These are phyloP conservation scores for Zychaea mexicana DNA, from an alignment of 371 early-diverging fungal species.

Conservation along the genomic window DNA sequence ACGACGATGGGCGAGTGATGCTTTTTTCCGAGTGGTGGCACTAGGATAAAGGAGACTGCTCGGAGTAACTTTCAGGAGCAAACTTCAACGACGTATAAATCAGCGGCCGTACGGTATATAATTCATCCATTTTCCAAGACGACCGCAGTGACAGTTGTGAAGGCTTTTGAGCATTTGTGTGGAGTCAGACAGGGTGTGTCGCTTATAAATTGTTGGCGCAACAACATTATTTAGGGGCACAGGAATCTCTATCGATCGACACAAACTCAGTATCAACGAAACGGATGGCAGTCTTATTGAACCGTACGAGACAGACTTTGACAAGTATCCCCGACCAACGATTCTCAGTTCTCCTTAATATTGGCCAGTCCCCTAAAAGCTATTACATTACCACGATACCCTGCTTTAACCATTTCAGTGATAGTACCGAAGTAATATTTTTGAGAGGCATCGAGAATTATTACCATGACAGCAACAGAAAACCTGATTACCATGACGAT, in stretches of 20 bases:
- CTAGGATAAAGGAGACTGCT: constrained; percentile 14
- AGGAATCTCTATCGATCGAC: constrained; percentile 37
- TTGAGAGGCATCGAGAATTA: too few species aligned
- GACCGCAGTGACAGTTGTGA: constrained; percentile 16
- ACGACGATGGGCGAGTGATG: constrained; percentile 46
- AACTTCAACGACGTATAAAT: constrained; percentile 31
- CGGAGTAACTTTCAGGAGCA: constrained; percentile 24
- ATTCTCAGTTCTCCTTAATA: constrained; percentile 23
- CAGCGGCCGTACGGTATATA: constrained; percentile 38
- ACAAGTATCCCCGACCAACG: constrained; percentile 28
- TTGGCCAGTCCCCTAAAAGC: constrained; percentile 14
- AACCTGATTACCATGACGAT: too few species aligned
- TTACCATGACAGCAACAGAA: too few species aligned
- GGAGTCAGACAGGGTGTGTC: constrained; percentile 35
- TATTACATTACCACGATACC: constrained; percentile 13
- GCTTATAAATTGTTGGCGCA: constrained; percentile 41
- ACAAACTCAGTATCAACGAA: constrained; percentile 50
- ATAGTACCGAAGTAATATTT: too few species aligned
- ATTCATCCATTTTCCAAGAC: background rate
- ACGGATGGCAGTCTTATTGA: constrained; percentile 34
- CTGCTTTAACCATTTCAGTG: too few species aligned
- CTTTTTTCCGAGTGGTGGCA: constrained; percentile 54
- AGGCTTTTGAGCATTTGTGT: constrained; percentile 37
- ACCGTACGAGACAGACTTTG: constrained; percentile 12
- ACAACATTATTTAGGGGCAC: constrained; percentile 33